These are phyloP conservation scores for Penicillium sp. DNA, from an alignment of 2,329 filamentous ascomycete genomes.

Conservation along the genomic window DNA sequence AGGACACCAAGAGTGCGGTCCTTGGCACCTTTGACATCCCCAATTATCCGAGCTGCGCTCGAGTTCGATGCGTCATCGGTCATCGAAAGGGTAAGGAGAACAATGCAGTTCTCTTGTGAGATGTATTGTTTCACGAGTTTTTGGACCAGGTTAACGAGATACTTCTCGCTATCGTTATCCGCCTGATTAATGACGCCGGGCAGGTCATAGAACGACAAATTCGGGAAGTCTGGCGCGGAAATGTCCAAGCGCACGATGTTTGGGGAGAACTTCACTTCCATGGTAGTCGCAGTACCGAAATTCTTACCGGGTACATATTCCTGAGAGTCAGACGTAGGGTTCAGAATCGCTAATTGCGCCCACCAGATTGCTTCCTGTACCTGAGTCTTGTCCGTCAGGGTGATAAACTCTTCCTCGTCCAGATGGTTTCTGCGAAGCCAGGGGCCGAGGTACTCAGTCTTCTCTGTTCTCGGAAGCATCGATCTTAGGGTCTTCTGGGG, in stretches of 20 bases:
- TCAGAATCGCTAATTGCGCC: slow-evolving; percentile 76
- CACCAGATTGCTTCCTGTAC: slow-evolving; percentile 70
- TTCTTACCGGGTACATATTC: slow-evolving; percentile 57
- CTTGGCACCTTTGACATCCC: slow-evolving; percentile 54
- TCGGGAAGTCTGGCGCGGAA: slow-evolving; percentile 67
- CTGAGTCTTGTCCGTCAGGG: slow-evolving; percentile 59
- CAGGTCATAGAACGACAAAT: slow-evolving; percentile 81
- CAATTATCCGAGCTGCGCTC: slow-evolving; percentile 66
- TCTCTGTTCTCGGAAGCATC: slow-evolving; percentile 41
- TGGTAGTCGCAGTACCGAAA: slow-evolving; percentile 27
- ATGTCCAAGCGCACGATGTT: slow-evolving; percentile 80
- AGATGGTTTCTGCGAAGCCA: slow-evolving; percentile 57
- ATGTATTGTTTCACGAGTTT: slow-evolving; percentile 73
- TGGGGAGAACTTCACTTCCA: slow-evolving; percentile 70
- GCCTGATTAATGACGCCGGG: slow-evolving; percentile 78
- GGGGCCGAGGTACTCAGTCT: slow-evolving; percentile 60
- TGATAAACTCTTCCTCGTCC: slow-evolving; percentile 61
- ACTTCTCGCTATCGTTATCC: slow-evolving; percentile 63
- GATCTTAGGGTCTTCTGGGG: slow-evolving; percentile 23
- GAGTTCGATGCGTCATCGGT: slow-evolving; percentile 77
- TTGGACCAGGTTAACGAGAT: slow-evolving; percentile 70
- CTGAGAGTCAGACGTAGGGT: slow-evolving; percentile 58
- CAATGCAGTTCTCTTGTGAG: slow-evolving; percentile 66
- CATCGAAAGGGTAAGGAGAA: slow-evolving; percentile 76
- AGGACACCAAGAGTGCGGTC: slow-evolving; percentile 71